Conservation (phyloP, 1,139 yeast species). For the Taphrina deformans region DNA sequence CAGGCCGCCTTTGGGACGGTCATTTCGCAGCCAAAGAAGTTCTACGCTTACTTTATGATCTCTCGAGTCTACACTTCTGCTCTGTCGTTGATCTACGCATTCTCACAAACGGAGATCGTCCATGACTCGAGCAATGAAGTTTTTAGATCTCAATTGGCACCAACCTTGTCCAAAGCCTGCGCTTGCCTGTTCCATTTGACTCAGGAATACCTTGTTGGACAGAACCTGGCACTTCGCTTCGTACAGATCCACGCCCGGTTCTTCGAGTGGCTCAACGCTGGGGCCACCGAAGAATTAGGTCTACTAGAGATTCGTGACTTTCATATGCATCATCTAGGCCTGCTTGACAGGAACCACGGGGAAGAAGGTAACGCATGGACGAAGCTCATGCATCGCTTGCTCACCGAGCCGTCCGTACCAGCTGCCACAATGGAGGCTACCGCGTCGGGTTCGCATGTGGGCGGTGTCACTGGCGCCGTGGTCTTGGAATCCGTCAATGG, state of each 20-base stretch:
- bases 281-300: not conserved
- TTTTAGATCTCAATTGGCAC: not conserved
- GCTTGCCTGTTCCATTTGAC: slow-evolving; percentile 3
- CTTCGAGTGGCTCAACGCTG: not conserved
- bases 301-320: slow-evolving; percentile 3
- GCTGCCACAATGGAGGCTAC: not conserved
- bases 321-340: slow-evolving; percentile 2
- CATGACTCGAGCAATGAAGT: not conserved
- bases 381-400: slow-evolving; percentile 6
- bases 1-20: not conserved
- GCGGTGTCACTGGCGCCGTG: no score
- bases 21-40: not conserved
- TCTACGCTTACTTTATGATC: not conserved
- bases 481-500: not conserved
- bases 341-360: not conserved
- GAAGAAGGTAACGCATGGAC: not conserved
- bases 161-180: not conserved
- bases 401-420: not conserved
- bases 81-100: not conserved
- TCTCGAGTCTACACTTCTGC: slow-evolving; percentile 11
- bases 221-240: slow-evolving; percentile 1
- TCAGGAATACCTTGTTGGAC: slow-evolving; percentile 1
- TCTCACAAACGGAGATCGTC: not conserved
- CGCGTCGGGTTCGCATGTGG: not conserved
- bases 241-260: not conserved